These are phyloP conservation scores for Geosmithia morbida DNA, from an alignment of 2,329 filamentous ascomycete genomes.

Conservation along the genomic window DNA sequence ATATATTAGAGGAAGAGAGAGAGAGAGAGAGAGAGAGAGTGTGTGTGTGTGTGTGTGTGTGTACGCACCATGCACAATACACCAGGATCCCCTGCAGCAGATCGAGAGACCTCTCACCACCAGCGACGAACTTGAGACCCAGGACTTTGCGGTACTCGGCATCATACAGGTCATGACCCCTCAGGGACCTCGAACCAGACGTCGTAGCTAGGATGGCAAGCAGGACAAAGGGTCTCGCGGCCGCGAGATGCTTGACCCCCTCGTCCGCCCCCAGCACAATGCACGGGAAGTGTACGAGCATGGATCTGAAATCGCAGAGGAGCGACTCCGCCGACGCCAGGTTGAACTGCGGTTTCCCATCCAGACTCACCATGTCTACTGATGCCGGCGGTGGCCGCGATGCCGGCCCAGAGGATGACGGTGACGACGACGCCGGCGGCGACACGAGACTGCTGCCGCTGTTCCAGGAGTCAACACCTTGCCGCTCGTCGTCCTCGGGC, in stretches of 20 bases:
- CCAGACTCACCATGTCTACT: constrained; percentile 21
- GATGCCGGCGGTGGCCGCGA: constrained; percentile 8
- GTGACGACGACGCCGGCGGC: constrained; percentile 10
- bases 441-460: constrained; percentile 9
- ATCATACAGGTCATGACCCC: constrained; percentile 38
- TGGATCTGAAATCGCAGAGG: constrained; percentile 25
- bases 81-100: constrained; percentile 41
- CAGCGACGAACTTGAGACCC: constrained; percentile 40
- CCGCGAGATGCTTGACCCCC: constrained; percentile 27
- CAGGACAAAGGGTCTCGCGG: constrained; percentile 34
- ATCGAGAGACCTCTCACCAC: constrained; percentile 41
- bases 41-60: too few species aligned
- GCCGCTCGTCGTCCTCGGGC: constrained; percentile 8
- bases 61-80: constrained; percentile 41
- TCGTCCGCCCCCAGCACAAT: constrained; percentile 23
- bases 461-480: not conserved
- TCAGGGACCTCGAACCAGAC: constrained; percentile 29
- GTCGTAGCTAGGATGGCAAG: constrained; percentile 37
- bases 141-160: constrained; percentile 42
- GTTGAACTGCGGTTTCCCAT: constrained; percentile 38
- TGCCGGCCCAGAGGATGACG: constrained; percentile 8
- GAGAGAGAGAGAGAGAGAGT: not conserved
- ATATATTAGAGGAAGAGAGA: not conserved
- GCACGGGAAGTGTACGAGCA: constrained; percentile 28
- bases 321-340: constrained; percentile 34